Percentiles rank a stretch among this genome's conserved stretches.
Evolutionary conservation across 2,329 filamentous ascomycete species (phyloP).

Genomic region (Fusarium vanettenii): DNA sequence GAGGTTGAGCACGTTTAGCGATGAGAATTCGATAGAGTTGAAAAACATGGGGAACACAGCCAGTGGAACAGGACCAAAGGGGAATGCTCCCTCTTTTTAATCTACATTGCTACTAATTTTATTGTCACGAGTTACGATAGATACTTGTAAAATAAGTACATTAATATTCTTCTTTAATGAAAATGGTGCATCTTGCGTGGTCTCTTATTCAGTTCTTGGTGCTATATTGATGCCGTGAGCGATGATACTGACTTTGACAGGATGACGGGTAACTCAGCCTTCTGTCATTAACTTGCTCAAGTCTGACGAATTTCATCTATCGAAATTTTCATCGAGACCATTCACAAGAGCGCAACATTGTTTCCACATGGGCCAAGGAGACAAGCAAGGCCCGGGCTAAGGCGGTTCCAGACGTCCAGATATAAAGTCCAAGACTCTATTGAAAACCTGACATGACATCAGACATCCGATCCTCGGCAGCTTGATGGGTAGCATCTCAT

Average conservation of each 20-base stretch:
- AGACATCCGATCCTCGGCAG: not conserved
- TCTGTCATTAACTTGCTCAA: not conserved
- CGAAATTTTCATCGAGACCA: not conserved
- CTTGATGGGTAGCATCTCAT: not conserved
- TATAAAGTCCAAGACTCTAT: not conserved
- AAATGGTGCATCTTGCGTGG: not conserved
- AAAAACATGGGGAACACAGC: constrained; percentile 8
- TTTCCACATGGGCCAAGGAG: not conserved
- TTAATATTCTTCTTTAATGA: not conserved
- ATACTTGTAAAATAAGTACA: not conserved
- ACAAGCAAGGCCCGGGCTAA: not conserved
- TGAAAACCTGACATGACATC: not conserved
- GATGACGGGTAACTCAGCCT: not conserved
- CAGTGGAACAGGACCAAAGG: not conserved
- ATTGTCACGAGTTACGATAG: not conserved
- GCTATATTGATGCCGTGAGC: not conserved
- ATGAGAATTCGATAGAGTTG: constrained; percentile 39
- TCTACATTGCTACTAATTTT: not conserved
- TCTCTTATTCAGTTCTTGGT: not conserved
- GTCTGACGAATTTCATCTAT: not conserved
- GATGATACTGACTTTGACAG: not conserved
- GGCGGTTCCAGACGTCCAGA: not conserved
- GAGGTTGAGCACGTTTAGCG: constrained; percentile 29
- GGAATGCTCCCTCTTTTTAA: not conserved
- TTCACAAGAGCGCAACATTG: not conserved